Evolutionary conservation across 2,329 filamentous ascomycete genomes (phyloP).

Genomic region (Fusarium torulosum): DNA sequence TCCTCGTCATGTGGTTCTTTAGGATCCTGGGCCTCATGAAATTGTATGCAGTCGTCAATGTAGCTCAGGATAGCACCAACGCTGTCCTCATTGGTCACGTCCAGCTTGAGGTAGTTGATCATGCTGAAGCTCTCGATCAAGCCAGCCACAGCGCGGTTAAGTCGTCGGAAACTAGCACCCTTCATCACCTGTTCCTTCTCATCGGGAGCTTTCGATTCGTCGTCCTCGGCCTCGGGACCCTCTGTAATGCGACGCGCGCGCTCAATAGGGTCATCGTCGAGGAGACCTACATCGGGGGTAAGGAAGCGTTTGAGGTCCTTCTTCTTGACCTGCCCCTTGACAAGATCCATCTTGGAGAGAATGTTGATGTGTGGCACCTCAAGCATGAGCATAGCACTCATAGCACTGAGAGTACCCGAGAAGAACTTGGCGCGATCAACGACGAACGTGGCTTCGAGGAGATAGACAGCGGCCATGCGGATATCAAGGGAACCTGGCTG

Average conservation of each 20-base stretch:
- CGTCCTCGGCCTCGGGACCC: slow-evolving; percentile 59
- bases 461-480: slow-evolving; percentile 91
- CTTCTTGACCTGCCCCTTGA: slow-evolving; percentile 89
- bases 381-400: slow-evolving; percentile 99
- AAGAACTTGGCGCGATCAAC: slow-evolving; percentile 98
- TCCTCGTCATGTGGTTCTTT: slow-evolving; percentile 77
- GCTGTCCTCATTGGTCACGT: slow-evolving; percentile 92
- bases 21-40: slow-evolving; percentile 92
- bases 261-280: slow-evolving; percentile 82
- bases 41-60: slow-evolving; percentile 95
- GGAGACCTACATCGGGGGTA: slow-evolving; percentile 83
- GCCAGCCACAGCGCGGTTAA: slow-evolving; percentile 89
- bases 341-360: slow-evolving; percentile 96
- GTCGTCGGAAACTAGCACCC: slow-evolving; percentile 81
- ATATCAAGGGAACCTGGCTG: slow-evolving; percentile 86
- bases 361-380: slow-evolving; percentile 98
- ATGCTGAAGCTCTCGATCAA: slow-evolving; percentile 98
- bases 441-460: slow-evolving; percentile 95
- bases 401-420: slow-evolving; percentile 91
- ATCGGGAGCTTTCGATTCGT: slow-evolving; percentile 70
- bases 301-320: slow-evolving; percentile 91
- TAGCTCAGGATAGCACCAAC: slow-evolving; percentile 86
- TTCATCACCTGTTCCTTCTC: slow-evolving; percentile 80
- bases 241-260: slow-evolving; percentile 55
- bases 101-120: slow-evolving; percentile 93